Evolutionary conservation across 495 filamentous ascomycete genomes (phyloP), one percentile per base, ranked within the genome.

Genomic region (Xylaria sp.): DNA sequence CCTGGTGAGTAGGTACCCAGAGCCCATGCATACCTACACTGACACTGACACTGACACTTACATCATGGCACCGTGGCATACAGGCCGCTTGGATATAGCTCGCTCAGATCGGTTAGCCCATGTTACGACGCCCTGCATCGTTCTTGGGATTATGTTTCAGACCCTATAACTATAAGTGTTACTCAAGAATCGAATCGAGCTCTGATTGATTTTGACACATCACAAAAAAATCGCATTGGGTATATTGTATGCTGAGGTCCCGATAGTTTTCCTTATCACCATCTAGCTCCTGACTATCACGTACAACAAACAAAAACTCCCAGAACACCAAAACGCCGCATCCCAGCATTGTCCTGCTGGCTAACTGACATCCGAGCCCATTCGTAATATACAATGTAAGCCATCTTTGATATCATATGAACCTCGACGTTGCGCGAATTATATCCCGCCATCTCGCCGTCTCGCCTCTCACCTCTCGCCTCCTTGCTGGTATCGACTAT

Each of bases 161-260:
- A 41, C 40, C n/a, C 1, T 17, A 50, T n/a, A n/a, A n/a, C n/a
- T n/a, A n/a, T n/a, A n/a, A n/a, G 52, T 29, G 24, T 12, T 31
- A 14, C n/a, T 55, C 24, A 55, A 55, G 52, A 31, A 24, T 31
- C 14, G 52, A 55, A 21, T 31, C 14, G 52, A 55, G 26, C 26
- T 55, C 3, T 6, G 26, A 31, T 55, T 29, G 52, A 29, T 55
- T 55, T 55, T 55, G 26, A 58, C 63, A 72, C 53, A 68, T 68
- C 70, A 72, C 70, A 72, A 62, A 55, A n/a, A 53, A 61, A 48
- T 59, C 19, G 70, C 63, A 72, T 72, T 72, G 70, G 70, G 70
- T 72, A 72, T 72, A 67, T 70, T 67, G 63, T 66, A 67, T 61
- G 69, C 43, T 40, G 31, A 61, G 70, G 70, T 67, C 70, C 70